phyloP scores from a whole-genome alignment of 192 early-diverging fungal genomes.

The Polychytrium aggregatum region DNA sequence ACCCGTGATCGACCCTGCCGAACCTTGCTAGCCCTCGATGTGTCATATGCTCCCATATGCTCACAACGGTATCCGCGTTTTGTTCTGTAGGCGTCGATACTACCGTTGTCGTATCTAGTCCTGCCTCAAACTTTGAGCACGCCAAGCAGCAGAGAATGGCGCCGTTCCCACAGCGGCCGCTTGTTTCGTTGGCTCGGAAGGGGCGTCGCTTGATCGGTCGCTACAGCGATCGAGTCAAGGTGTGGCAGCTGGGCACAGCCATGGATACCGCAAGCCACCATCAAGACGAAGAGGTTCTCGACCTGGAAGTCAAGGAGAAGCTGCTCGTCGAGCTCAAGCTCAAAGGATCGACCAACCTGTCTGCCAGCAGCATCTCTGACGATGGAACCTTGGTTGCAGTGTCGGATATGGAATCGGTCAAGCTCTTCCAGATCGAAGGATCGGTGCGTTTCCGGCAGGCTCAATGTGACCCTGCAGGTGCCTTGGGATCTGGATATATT shows the following conservation, averaged over 20 bases:
- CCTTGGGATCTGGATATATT: too few species aligned
- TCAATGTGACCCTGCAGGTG: too few species aligned
- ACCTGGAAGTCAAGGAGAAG: constrained; percentile 46
- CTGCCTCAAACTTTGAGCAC: constrained; percentile 22
- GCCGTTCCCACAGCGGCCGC: constrained; percentile 48
- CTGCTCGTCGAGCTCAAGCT: constrained; percentile 68
- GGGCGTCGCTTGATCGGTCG: constrained; percentile 42
- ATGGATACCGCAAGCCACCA: too few species aligned
- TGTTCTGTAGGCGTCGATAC: constrained; percentile 28
- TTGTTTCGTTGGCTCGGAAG: constrained; percentile 22
- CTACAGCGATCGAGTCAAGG: constrained; percentile 54
- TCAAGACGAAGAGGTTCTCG: constrained; percentile 3
- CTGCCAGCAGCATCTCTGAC: constrained; percentile 62
- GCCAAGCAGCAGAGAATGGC: constrained; percentile 29
- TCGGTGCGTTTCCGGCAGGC: too few species aligned
- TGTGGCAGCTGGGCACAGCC: constrained; percentile 74
- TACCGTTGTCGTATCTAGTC: constrained; percentile 22
- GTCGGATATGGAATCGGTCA: constrained; percentile 54
- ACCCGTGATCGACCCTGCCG: too few species aligned
- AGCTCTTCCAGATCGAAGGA: constrained; percentile 24
- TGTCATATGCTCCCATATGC: too few species aligned
- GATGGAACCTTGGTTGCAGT: constrained; percentile 76
- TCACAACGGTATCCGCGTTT: too few species aligned
- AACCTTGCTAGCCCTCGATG: too few species aligned
- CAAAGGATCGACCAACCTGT: constrained; percentile 56